Evolutionary conservation across 2,329 filamentous ascomycete genomes (phyloP).

Genomic region (Neonectria sp.): DNA sequence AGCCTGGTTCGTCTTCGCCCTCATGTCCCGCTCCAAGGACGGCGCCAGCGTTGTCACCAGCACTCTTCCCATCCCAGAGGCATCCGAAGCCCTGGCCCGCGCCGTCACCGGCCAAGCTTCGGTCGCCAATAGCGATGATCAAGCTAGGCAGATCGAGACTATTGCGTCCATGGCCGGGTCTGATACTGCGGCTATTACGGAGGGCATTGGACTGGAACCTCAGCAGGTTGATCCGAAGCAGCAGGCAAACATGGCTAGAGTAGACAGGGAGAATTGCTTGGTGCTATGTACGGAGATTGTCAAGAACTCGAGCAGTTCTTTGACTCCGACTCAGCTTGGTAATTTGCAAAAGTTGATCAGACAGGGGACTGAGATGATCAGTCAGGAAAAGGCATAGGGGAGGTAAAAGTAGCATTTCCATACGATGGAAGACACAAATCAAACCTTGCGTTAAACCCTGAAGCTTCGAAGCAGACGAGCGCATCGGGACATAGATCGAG

Average conservation of each 20-base stretch:
- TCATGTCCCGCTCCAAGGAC: slow-evolving; percentile 68
- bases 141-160: slow-evolving; percentile 40
- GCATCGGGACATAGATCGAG: not conserved
- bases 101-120: slow-evolving; percentile 63
- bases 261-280: slow-evolving; percentile 74
- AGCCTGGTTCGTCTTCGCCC: slow-evolving; percentile 73
- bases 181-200: slow-evolving; percentile 44
- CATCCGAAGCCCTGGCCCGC: slow-evolving; percentile 61
- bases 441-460: not conserved
- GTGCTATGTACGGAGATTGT: slow-evolving; percentile 71
- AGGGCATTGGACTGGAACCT: slow-evolving; percentile 60
- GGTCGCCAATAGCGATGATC: slow-evolving; percentile 22
- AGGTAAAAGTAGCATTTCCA: slow-evolving; percentile 1
- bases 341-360: slow-evolving; percentile 66
- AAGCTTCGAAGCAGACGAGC: not conserved
- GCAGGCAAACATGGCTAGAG: slow-evolving; percentile 61
- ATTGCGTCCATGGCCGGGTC: slow-evolving; percentile 22
- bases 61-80: slow-evolving; percentile 59
- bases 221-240: slow-evolving; percentile 63
- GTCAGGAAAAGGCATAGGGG: slow-evolving; percentile 41
- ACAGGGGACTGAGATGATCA: slow-evolving; percentile 65
- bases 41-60: slow-evolving; percentile 63
- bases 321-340: slow-evolving; percentile 57
- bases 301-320: slow-evolving; percentile 57
- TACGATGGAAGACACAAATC: not conserved